Conservation (phyloP, 805 yeast genomes). For the Starmerella riodocensis region DNA sequence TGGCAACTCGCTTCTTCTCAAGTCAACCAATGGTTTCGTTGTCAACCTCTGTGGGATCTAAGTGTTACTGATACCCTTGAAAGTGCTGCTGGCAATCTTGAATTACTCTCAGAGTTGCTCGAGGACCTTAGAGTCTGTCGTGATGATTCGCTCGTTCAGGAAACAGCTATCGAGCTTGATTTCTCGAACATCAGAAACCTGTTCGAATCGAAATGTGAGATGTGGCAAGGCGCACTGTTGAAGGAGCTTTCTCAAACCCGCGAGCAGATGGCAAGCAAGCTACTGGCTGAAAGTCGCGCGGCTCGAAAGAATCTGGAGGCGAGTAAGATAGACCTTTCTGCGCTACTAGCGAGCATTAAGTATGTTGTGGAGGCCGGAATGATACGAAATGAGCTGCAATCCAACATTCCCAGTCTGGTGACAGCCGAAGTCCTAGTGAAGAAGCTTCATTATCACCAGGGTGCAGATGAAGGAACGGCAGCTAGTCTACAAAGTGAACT, state of each 20-base stretch:
- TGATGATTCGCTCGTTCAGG: neutral
- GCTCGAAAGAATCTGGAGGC: slow-evolving; percentile 1
- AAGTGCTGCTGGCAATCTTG: neutral
- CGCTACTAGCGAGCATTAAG: neutral
- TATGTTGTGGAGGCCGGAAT: neutral
- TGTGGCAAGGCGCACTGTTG: slow-evolving; percentile 41
- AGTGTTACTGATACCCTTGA: neutral
- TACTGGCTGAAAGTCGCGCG: neutral
- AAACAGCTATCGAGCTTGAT: slow-evolving; percentile 33
- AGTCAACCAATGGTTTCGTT: slow-evolving; percentile 38
- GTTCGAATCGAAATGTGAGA: slow-evolving; percentile 41
- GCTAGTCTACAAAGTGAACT: slow-evolving; percentile 1
- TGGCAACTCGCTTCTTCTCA: slow-evolving; percentile 23
- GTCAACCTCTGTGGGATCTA: slow-evolving; percentile 43
- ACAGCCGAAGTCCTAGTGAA: neutral
- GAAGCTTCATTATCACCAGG: neutral
- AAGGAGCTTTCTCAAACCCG: slow-evolving; percentile 30
- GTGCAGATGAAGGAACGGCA: slow-evolving; percentile 1
- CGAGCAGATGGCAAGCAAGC: neutral
- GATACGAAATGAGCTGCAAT: neutral
- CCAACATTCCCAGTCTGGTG: neutral
- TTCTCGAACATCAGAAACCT: slow-evolving; percentile 26
- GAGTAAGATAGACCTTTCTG: neutral
- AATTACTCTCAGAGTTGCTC: neutral
- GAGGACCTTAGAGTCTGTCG: neutral